A percentile compares a stretch with the other conserved stretches of the same genome.
Conservation (phyloP, 352 stramenopile genomes). For the Thalassiosira livingstoniorum region DNA sequence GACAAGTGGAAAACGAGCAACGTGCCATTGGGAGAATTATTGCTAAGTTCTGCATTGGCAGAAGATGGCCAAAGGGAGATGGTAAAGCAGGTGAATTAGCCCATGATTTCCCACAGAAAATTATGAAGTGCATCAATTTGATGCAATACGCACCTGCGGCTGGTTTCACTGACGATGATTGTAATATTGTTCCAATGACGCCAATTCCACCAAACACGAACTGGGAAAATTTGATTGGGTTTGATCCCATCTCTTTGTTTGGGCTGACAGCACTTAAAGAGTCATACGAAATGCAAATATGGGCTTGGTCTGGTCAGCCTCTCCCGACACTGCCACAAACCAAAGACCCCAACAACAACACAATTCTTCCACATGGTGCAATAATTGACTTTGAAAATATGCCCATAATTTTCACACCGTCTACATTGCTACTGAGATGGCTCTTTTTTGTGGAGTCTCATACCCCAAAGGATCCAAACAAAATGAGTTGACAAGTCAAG, state of each 20-base stretch:
- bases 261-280: neutral
- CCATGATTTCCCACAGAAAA: too few species aligned
- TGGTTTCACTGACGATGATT: neutral
- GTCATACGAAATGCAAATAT: slow-evolving; percentile 10
- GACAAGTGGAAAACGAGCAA: too few species aligned
- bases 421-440: slow-evolving; percentile 6
- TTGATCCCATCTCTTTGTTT: slow-evolving; percentile 18
- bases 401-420: neutral
- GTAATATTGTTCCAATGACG: neutral
- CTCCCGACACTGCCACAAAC: neutral
- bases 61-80: too few species aligned
- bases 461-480: slow-evolving; percentile 14
- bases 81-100: too few species aligned
- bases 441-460: slow-evolving; percentile 27
- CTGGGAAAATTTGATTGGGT: slow-evolving; percentile 15
- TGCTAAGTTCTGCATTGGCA: too few species aligned
- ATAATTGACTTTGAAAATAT: slow-evolving; percentile 18
- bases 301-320: slow-evolving; percentile 1
- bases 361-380: slow-evolving; percentile 15
- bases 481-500: slow-evolving; percentile 18
- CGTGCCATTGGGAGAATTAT: too few species aligned
- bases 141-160: slow-evolving; percentile 17
- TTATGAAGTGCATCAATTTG: neutral
- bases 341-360: slow-evolving; percentile 5
- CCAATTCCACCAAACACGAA: neutral